Conservation (phyloP, 2,329 filamentous ascomycete genomes). For the Botrytis fragariae region DNA sequence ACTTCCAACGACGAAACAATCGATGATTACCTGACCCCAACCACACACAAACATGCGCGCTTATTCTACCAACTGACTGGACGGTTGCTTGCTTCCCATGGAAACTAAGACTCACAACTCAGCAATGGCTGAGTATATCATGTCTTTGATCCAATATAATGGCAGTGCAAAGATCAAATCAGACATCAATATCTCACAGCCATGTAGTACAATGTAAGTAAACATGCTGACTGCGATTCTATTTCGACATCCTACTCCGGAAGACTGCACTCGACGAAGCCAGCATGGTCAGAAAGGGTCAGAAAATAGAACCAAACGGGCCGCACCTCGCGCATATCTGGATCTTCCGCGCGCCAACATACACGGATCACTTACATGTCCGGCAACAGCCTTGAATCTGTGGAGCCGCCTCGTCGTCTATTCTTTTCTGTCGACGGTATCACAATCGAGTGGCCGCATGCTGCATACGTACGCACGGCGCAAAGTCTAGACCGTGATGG, state of each 20-base stretch:
- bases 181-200: background rate
- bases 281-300: background rate
- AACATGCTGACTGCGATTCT: slow-evolving; percentile 13
- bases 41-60: slow-evolving; percentile 5
- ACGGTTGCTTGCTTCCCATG: background rate
- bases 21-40: background rate
- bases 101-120: background rate
- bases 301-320: slow-evolving; percentile 18
- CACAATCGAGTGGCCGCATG: background rate
- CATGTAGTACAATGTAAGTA: background rate
- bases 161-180: slow-evolving; percentile 16
- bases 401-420: slow-evolving; percentile 13
- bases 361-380: slow-evolving; percentile 5
- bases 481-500: background rate
- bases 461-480: background rate
- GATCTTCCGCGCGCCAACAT: slow-evolving; percentile 17
- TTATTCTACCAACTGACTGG: background rate
- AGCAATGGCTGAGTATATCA: slow-evolving; percentile 12
- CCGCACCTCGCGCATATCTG: slow-evolving; percentile 17
- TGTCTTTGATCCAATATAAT: background rate
- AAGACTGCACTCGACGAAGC: background rate
- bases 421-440: background rate
- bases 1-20: slow-evolving; percentile 1
- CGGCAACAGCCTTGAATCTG: background rate
- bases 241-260: background rate